A percentile compares a stretch with the other conserved stretches of the same genome.
Conservation (phyloP, 352 stramenopile species). For the Phytophthora megakarya region DNA sequence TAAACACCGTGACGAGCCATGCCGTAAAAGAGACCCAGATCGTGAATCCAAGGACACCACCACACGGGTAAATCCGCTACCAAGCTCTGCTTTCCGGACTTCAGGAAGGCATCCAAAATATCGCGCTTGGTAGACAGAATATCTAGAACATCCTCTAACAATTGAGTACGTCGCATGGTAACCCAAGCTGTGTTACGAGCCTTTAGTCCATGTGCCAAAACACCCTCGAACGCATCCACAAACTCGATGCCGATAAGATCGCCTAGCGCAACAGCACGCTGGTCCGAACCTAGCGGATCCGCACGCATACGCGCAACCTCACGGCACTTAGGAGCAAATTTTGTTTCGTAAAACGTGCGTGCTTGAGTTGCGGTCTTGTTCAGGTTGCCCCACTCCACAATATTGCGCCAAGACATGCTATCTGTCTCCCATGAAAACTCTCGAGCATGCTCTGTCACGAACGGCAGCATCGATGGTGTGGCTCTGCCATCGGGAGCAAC, state of each 20-base stretch:
- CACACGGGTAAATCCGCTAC: constrained; percentile 85
- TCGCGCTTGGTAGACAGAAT: constrained; percentile 50
- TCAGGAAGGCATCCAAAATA: constrained; percentile 55
- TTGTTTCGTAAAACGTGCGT: constrained; percentile 70
- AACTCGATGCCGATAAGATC: constrained; percentile 88
- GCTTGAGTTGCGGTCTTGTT: constrained; percentile 79
- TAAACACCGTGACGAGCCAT: constrained; percentile 82
- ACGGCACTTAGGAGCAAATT: constrained; percentile 74
- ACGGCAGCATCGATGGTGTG: constrained; percentile 31
- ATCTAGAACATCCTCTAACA: constrained; percentile 72
- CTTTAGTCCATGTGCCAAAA: constrained; percentile 84
- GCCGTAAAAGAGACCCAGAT: constrained; percentile 75
- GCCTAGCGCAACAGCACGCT: constrained; percentile 70
- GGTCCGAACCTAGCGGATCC: constrained; percentile 75
- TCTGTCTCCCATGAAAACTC: constrained; percentile 79
- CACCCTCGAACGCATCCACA: constrained; percentile 83
- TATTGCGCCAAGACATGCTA: constrained; percentile 83
- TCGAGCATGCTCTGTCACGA: constrained; percentile 42
- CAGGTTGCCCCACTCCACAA: constrained; percentile 80
- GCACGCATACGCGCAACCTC: constrained; percentile 84
- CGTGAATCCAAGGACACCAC: constrained; percentile 91
- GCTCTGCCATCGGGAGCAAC: constrained; percentile 36
- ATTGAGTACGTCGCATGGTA: constrained; percentile 73
- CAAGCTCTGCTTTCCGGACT: constrained; percentile 61
- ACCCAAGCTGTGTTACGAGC: constrained; percentile 86